Conservation (phyloP, 257 asterid genomes). For the Orobanche coerulescens region DNA sequence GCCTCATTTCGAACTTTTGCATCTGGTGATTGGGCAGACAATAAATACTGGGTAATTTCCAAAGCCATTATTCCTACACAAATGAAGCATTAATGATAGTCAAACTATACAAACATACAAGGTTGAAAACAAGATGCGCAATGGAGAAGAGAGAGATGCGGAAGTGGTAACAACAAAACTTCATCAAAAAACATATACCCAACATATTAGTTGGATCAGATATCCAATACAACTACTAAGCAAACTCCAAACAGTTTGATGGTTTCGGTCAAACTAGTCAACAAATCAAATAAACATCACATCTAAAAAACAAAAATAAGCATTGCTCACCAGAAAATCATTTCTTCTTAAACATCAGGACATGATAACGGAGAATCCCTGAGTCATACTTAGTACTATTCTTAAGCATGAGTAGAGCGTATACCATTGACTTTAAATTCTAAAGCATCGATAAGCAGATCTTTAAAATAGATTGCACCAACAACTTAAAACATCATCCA, state of each 20-base stretch:
- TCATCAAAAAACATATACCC: not conserved
- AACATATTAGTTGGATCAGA: not conserved
- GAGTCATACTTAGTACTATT: not conserved
- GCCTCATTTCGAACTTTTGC: constrained; percentile 72
- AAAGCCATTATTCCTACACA: constrained; percentile 54
- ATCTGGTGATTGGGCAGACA: constrained; percentile 85
- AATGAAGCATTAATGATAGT: not conserved
- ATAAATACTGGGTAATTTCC: constrained; percentile 72
- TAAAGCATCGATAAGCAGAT: not conserved
- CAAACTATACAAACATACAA: not conserved
- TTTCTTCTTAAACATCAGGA: not conserved
- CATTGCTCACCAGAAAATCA: not conserved
- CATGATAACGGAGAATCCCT: not conserved
- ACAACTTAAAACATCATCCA: not conserved
- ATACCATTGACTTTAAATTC: not conserved
- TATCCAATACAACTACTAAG: not conserved
- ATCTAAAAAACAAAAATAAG: not conserved
- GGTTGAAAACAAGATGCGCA: not conserved
- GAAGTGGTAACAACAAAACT: not conserved
- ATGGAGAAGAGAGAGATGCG: not conserved
- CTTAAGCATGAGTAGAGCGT: not conserved
- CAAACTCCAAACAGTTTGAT: not conserved
- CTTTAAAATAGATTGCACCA: not conserved
- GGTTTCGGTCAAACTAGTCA: not conserved
- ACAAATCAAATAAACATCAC: constrained; percentile 1